phyloP scores from a whole-genome alignment of 441 rosid species.

The Omphalea diandra region DNA sequence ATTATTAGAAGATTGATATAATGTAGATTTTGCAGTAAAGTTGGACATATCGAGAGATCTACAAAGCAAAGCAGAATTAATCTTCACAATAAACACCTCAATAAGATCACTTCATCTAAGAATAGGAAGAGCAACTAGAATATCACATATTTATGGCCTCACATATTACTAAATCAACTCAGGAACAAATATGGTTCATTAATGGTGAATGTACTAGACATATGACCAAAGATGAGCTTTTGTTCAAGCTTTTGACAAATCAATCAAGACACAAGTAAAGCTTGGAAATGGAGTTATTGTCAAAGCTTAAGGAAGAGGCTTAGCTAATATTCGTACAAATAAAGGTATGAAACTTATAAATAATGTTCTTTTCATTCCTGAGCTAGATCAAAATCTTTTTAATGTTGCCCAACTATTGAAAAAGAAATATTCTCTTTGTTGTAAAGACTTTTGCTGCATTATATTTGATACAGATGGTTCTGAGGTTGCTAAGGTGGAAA shows the following conservation, averaged over 20 bases:
- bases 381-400: not conserved
- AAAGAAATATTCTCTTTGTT: too few relatives aligned
- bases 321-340: not conserved
- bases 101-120: not conserved
- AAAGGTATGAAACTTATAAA: not conserved
- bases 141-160: too few relatives aligned
- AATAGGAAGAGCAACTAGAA: not conserved
- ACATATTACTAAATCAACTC: not conserved
- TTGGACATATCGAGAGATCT: not conserved
- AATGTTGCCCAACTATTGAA: too few relatives aligned
- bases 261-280: not conserved
- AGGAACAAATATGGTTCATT: too few relatives aligned
- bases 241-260: not conserved
- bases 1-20: not conserved
- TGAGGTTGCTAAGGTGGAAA: too few relatives aligned
- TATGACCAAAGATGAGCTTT: not conserved
- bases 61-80: not conserved
- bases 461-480: too few relatives aligned
- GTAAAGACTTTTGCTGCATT: too few relatives aligned
- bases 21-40: not conserved
- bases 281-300: not conserved
- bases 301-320: not conserved
- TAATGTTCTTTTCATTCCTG: not conserved
- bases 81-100: too few relatives aligned
- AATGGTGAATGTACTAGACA: not conserved